Conservation (phyloP, 768 basidiomycete genomes). For the Lactarius trivialis region DNA sequence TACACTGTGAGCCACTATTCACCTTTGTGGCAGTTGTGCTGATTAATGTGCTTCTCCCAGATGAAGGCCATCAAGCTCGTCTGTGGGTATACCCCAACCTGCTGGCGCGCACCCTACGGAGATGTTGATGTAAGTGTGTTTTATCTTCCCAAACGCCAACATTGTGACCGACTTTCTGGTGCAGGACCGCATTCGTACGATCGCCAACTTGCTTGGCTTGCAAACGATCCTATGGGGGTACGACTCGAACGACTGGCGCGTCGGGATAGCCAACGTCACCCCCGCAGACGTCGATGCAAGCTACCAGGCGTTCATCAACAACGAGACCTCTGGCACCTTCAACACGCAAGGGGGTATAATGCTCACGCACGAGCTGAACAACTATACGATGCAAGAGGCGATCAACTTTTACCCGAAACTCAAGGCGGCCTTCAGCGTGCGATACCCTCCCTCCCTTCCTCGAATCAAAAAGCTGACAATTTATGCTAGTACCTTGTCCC, state of each 20-base stretch:
- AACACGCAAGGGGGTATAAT: conserved; percentile 41
- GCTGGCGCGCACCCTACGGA: conserved; percentile 58
- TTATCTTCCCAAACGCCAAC: no score
- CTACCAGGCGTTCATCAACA: conserved; percentile 15
- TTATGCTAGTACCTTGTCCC: conserved; percentile 39
- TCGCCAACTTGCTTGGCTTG: conserved; percentile 62
- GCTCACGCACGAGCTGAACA: conserved; percentile 53
- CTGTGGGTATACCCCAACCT: conserved; percentile 50
- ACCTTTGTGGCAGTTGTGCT: neutral
- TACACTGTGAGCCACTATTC: conserved; percentile 43
- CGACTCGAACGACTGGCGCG: conserved; percentile 65
- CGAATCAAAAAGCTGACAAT: neutral
- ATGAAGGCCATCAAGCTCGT: conserved; percentile 51
- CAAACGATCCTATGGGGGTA: conserved; percentile 69
- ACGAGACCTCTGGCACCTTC: conserved; percentile 13
- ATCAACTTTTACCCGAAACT: conserved; percentile 44
- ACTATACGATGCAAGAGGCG: conserved; percentile 56
- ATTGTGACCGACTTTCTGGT: neutral
- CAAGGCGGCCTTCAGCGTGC: conserved; percentile 40
- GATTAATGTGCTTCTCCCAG: conserved; percentile 22
- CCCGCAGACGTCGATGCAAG: conserved; percentile 7
- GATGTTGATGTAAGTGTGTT: conserved; percentile 43
- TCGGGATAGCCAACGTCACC: conserved; percentile 11
- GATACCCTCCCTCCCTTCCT: conserved; percentile 5
- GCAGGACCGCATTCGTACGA: conserved; percentile 60